Base-by-base conservation (phyloP, 768 basidiomycete species). In the button mushroom (Agaricus bisporus) region DNA sequence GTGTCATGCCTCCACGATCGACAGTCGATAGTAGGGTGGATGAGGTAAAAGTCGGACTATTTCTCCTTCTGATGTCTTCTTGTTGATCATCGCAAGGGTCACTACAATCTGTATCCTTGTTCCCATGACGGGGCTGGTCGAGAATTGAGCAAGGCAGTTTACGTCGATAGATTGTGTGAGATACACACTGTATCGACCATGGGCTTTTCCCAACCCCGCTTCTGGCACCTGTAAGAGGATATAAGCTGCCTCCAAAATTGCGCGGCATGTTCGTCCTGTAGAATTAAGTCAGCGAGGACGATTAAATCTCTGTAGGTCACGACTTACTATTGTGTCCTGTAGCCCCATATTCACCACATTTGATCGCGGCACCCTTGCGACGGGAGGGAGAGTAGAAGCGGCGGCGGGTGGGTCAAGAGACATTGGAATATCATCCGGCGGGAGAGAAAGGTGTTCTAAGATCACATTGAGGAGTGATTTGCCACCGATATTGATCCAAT, bases 131-230 rank as follows among this genome's bases (percentile, higher is more conserved):
- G 54, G 74, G 71, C 79, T 86, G 60, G 20, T 55, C 2, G 38
- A 59, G 49, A 55, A 37, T 49, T 39, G 35, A 26, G 2, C 5
- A 11, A 11, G n/a, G 32, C 32, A 58, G 41, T 17, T 58, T 48
- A 41, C 42, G 29, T 53, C 54, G 22, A 46, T 44, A 11, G 43
- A 38, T 55, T 36, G 32, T 51, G 38, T 49, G n/a, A n/a, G 15
- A 61, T 66, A 63, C 70, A 56, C 64, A 91, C 90, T 25, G 88
- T 81, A 50, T 92, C 84, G n/a, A 95, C 79, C 6, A 69, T 60
- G 1, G 94, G 87, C 57, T 86, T 85, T 54, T 93, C 90, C 91
- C 91, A 95, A 2, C 88, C 91, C 48, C 80, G 76, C 68, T 95
- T 94, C 64, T 92, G 90, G 63, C 91, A 95, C 68, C 88, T 90